These are phyloP conservation scores for Lecanicillium sp. DNA, from an alignment of 2,329 filamentous ascomycete species.

Conservation along the genomic window DNA sequence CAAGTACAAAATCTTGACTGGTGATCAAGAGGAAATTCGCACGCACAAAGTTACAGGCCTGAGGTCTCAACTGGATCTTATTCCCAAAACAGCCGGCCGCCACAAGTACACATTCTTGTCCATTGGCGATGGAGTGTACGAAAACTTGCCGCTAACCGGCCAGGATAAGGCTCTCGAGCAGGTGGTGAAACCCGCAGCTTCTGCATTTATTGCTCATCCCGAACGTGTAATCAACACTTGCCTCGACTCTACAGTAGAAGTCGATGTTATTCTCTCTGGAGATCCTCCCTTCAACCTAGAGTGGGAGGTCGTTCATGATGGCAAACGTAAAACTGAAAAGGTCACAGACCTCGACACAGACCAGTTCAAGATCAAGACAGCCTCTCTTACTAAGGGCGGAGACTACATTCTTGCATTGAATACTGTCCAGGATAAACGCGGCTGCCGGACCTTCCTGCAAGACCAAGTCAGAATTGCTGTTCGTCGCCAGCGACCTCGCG, in stretches of 20 bases:
- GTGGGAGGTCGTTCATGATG: constrained; percentile 87
- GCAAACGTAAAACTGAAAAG: constrained; percentile 66
- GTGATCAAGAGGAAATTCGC: constrained; percentile 46
- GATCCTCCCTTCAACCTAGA: constrained; percentile 84
- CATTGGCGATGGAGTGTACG: constrained; percentile 78
- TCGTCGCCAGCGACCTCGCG: constrained; percentile 79
- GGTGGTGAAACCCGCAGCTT: constrained; percentile 86
- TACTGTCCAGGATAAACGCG: constrained; percentile 76
- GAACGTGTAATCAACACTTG: constrained; percentile 58
- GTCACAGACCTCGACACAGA: constrained; percentile 54
- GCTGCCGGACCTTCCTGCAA: constrained; percentile 78
- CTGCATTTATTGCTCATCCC: constrained; percentile 58
- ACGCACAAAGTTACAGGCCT: constrained; percentile 57
- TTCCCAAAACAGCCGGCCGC: constrained; percentile 70
- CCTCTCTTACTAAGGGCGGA: constrained; percentile 67
- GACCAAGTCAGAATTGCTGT: constrained; percentile 81
- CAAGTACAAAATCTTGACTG: constrained; percentile 63
- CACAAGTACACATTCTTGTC: constrained; percentile 81
- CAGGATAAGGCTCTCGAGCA: constrained; percentile 65
- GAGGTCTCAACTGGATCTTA: constrained; percentile 76
- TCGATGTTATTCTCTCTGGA: constrained; percentile 68
- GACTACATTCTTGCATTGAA: constrained; percentile 84
- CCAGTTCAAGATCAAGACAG: constrained; percentile 65
- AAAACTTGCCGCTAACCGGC: constrained; percentile 51
- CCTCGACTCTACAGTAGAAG: constrained; percentile 69